phyloP scores from a whole-genome alignment of 2,329 filamentous ascomycete genomes.

The Berkeleyomyces basicola region DNA sequence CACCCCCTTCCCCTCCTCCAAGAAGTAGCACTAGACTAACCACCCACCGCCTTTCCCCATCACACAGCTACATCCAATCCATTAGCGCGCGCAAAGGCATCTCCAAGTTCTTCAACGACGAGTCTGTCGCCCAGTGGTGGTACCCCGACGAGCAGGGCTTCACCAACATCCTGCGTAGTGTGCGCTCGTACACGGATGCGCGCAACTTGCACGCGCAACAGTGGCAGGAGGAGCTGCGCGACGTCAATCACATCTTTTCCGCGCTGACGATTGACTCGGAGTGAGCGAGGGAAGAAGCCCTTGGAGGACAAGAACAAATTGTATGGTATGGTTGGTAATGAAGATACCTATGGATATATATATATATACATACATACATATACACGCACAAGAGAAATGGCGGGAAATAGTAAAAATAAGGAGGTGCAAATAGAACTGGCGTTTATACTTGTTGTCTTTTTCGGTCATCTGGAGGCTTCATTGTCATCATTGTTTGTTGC shows the following conservation, averaged over 20 bases:
- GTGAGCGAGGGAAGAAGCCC: neutral
- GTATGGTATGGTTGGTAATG: too few species aligned
- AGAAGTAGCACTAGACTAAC: constrained; percentile 7
- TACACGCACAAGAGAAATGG: too few species aligned
- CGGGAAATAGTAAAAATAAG: too few species aligned
- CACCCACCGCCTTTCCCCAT: neutral
- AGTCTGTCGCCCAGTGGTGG: constrained; percentile 71
- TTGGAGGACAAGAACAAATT: neutral
- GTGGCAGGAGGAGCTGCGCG: constrained; percentile 47
- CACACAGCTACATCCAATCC: constrained; percentile 63
- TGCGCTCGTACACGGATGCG: constrained; percentile 69
- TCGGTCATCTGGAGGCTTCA: too few species aligned
- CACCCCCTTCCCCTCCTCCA: neutral
- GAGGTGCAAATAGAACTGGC: too few species aligned
- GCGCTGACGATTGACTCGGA: neutral
- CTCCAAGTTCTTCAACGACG: constrained; percentile 56
- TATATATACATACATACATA: too few species aligned
- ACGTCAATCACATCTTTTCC: constrained; percentile 68
- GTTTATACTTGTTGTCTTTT: too few species aligned
- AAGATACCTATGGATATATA: too few species aligned
- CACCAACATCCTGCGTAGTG: constrained; percentile 53
- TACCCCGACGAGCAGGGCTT: constrained; percentile 66
- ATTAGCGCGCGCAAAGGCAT: constrained; percentile 57
- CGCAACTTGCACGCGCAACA: constrained; percentile 45
- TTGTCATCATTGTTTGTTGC: too few species aligned